Conservation (phyloP, 1,284 basidiomycete species). For the Moesziomyces sp. region DNA sequence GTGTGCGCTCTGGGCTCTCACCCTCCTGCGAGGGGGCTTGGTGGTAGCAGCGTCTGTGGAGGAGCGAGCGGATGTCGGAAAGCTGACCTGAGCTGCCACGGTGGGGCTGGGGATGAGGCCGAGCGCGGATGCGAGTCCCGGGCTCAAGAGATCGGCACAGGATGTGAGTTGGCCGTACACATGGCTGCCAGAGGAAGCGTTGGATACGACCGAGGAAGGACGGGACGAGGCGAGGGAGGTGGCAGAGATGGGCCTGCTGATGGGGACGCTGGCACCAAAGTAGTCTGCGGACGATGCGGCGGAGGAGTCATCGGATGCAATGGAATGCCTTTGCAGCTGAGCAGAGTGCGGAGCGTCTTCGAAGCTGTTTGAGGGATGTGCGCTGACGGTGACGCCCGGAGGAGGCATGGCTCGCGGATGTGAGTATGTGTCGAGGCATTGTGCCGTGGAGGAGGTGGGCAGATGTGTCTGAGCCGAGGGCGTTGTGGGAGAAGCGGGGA, state of each 20-base stretch:
- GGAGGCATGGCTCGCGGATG: constrained; percentile 17
- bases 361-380: constrained; percentile 3
- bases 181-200: constrained; percentile 34
- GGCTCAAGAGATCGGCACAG: constrained; percentile 48
- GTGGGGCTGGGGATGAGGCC: constrained; percentile 34
- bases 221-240: constrained; percentile 45
- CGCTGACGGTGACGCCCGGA: constrained; percentile 4
- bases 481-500: constrained; percentile 28
- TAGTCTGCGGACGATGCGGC: constrained; percentile 36
- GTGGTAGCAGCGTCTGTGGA: constrained; percentile 1
- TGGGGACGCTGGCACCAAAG: constrained; percentile 10
- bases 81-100: constrained; percentile 6
- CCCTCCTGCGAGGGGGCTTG: constrained; percentile 15
- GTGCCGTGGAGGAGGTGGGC: constrained; percentile 23
- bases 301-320: constrained; percentile 41
- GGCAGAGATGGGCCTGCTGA: constrained; percentile 33
- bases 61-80: constrained; percentile 14
- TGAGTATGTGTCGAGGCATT: constrained; percentile 12
- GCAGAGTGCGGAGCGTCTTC: constrained; percentile 1
- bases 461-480: constrained; percentile 5
- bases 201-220: constrained; percentile 51
- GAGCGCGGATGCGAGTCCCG: constrained; percentile 53
- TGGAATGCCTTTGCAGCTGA: constrained; percentile 31
- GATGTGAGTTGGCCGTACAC: constrained; percentile 43
- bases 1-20: constrained; percentile 35